Evolutionary conservation across 768 basidiomycete species (phyloP), one percentile per base, ranked within the genome.

Genomic region (Sarcomyxa edulis): DNA sequence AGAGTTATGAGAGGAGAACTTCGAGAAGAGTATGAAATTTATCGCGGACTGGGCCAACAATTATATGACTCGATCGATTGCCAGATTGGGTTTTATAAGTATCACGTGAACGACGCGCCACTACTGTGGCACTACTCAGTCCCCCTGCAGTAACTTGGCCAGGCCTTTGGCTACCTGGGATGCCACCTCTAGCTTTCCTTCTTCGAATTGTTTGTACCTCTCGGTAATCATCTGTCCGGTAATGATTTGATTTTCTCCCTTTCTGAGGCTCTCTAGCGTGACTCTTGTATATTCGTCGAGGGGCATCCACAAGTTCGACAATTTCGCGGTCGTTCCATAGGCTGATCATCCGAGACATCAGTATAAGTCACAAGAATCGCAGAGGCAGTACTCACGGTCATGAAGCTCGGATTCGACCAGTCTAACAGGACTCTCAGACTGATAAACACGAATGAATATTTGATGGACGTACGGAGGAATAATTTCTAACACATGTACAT

Each of bases 351-450:
- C 21, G 7, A 8, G 16, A 32, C 22, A 26, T 35, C 33, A 37
- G 14, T 28, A 37, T 20, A 19, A 23, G 14, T 24, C 35, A 20
- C 20, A 23, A 41, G 18, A 26, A 12, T 15, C 15, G 7, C 18
- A n/a, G 14, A 26, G 40, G 20, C 19, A 32, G 25, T 3, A 49
- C 68, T 47, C 47, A 75, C 76, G 62, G 45, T 78, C 76, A 48
- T 81, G 77, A 21, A 80, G 58, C 47, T 80, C 78, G 3, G 76
- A 78, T 54, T 80, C 78, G 7, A 76, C 74, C 7, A 80, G 60
- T 8, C 76, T 78, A 37, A 7, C 14, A 28, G 19, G 31, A 36
- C n/a, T n/a, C 24, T 31, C 30, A 21, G 7, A 38, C 6, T 7
- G 28, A 9, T 39, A 7, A 18, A 4, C 12, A 36, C 14, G 5